Conservation (phyloP, 768 basidiomycete genomes). For the Kondoa malvinella region DNA sequence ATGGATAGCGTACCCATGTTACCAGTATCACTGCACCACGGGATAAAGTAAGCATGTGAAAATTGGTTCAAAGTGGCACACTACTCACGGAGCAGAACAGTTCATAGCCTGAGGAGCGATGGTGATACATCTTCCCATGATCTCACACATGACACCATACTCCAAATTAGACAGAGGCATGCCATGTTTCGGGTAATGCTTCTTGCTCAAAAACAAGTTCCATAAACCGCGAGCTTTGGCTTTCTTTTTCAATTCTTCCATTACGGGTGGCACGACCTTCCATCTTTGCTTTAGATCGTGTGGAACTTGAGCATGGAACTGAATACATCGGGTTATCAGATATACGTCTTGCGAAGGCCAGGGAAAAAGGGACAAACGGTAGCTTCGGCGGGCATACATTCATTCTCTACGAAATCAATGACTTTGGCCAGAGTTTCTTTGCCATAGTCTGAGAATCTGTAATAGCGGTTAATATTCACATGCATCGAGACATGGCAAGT, state of each 20-base stretch:
- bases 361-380: conserved; percentile 31
- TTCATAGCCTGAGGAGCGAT: conserved; percentile 75
- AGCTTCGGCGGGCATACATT: conserved; percentile 59
- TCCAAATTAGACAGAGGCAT: conserved; percentile 86
- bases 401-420: conserved; percentile 72
- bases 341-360: not conserved
- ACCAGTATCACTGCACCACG: conserved; percentile 50
- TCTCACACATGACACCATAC: conserved; percentile 93
- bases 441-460: conserved; percentile 78
- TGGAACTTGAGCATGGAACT: conserved; percentile 64
- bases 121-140: conserved; percentile 67
- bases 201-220: conserved; percentile 92
- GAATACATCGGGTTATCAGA: not conserved
- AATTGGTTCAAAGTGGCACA: not conserved
- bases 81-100: conserved; percentile 57
- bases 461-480: conserved; percentile 38
- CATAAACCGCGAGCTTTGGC: conserved; percentile 80
- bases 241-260: conserved; percentile 68
- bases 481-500: not conserved
- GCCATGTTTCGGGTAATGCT: conserved; percentile 75
- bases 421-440: conserved; percentile 73
- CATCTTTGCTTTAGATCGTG: conserved; percentile 56
- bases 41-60: not conserved
- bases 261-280: conserved; percentile 63
- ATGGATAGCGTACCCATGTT: conserved; percentile 62